Base-by-base conservation (phyloP, 768 basidiomycete genomes). In the Macrolepiota dolichaula region DNA sequence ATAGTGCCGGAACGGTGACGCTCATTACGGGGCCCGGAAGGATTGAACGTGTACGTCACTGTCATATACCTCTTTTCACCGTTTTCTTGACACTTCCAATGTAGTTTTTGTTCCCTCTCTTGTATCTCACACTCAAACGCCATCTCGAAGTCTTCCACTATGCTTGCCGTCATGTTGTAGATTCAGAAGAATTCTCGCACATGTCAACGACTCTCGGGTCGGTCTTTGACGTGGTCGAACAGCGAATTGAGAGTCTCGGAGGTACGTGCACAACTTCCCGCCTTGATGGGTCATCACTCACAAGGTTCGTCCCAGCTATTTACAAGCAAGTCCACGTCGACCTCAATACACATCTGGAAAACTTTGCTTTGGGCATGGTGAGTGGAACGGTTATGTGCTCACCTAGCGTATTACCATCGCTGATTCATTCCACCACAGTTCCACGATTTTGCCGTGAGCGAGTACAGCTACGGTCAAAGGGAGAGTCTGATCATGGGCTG, bases 321-420 rank as follows among this genome's bases (percentile, higher is more conserved):
- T 76, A 74, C 64, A 76, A 74, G 47, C 74, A 77, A 59, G 74
- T 71, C 0, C 70, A 75, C 27, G 63, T 72, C 4, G 74, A 77
- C 51, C 70, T 76, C 4, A 69, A 73, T 55, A 64, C 68, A 17
- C 70, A 70, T n/a, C 65, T 77, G 7, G 72, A 71, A 13, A 77
- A 76, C 52, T 74, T 74, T 50, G 75, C 76, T 3, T 75, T 77
- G 55, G 76, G 76, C 11, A 68, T 77, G 49, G 76, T 77, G 49
- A 54, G 72, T n/a, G 63, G 2, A 11, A 36, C 15, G 3, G 0
- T 2, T 35, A 4, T 38, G 24, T 4, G 24, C 22, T 27, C 25
- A 12, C 19, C 25, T 10, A 24, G 29, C 7, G 29, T 17, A 10
- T 9, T 19, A 24, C 17, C 57, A 13, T 2, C 12, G 2, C 22